Evolutionary conservation across 148 eudicot species (phyloP).

Genomic region (Pharnaceum exiguum): DNA sequence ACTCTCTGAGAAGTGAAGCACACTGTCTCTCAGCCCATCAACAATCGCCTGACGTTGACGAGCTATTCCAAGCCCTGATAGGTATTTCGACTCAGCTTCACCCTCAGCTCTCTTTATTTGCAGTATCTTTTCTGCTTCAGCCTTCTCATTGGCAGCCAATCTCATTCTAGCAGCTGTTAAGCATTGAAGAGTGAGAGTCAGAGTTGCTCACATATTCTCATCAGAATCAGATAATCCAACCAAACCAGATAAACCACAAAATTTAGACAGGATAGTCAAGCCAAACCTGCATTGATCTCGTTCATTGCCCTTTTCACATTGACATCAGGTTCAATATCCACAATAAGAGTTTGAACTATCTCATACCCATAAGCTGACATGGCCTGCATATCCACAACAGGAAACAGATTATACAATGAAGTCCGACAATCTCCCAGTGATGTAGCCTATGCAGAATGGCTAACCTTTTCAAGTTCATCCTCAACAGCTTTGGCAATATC

Average conservation of each 20-base stretch:
- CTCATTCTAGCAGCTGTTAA: slow-evolving; percentile 47
- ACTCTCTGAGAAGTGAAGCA: slow-evolving; percentile 53
- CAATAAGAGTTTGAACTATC: slow-evolving; percentile 81
- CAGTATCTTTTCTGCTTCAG: slow-evolving; percentile 74
- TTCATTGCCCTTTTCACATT: slow-evolving; percentile 80
- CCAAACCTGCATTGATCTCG: slow-evolving; percentile 84
- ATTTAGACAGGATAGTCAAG: neutral
- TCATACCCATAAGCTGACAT: slow-evolving; percentile 74
- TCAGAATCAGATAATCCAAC: neutral
- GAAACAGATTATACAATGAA: neutral
- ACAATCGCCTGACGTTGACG: slow-evolving; percentile 82
- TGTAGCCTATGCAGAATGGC: neutral
- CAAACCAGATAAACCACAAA: neutral
- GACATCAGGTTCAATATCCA: slow-evolving; percentile 74
- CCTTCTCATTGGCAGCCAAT: slow-evolving; percentile 69
- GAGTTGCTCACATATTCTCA: neutral
- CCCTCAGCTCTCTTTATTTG: slow-evolving; percentile 80
- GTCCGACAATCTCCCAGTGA: neutral
- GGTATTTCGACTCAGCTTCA: slow-evolving; percentile 72
- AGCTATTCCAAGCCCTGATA: slow-evolving; percentile 65
- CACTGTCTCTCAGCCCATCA: slow-evolving; percentile 74
- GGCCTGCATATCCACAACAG: slow-evolving; percentile 37
- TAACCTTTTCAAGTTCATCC: slow-evolving; percentile 64
- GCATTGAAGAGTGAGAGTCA: neutral
- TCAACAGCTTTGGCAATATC: slow-evolving; percentile 78